Evolutionary conservation across 2,329 filamentous ascomycete species (phyloP).

Genomic region (Teratosphaeria viscida): DNA sequence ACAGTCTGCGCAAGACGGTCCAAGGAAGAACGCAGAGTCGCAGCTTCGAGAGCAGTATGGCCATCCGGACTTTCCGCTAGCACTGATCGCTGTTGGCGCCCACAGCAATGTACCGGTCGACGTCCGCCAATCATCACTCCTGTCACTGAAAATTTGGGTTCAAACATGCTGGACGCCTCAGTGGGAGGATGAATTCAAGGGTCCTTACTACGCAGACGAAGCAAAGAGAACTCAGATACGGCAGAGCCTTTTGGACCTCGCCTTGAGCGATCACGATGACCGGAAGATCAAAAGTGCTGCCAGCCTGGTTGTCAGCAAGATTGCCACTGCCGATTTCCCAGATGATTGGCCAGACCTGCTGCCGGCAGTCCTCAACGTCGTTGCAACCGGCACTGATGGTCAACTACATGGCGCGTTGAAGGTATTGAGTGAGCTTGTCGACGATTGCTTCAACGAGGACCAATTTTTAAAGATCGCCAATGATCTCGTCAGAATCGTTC

Average conservation of each 20-base stretch:
- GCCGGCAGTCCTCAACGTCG: slow-evolving; percentile 65
- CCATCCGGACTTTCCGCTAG: slow-evolving; percentile 62
- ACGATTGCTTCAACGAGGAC: slow-evolving; percentile 85
- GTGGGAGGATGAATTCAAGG: slow-evolving; percentile 56
- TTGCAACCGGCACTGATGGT: slow-evolving; percentile 62
- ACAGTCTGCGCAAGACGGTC: slow-evolving; percentile 62
- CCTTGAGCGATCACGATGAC: slow-evolving; percentile 61
- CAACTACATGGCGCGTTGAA: slow-evolving; percentile 84
- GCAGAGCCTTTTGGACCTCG: slow-evolving; percentile 64
- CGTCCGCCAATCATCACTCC: slow-evolving; percentile 73
- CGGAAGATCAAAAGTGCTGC: slow-evolving; percentile 83
- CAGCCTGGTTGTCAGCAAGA: slow-evolving; percentile 84
- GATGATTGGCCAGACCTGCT: slow-evolving; percentile 90
- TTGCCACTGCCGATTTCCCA: slow-evolving; percentile 85
- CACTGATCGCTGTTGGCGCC: slow-evolving; percentile 69
- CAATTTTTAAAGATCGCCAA: slow-evolving; percentile 88
- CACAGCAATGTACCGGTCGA: slow-evolving; percentile 62
- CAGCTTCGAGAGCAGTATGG: slow-evolving; percentile 63
- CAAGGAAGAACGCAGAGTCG: slow-evolving; percentile 77
- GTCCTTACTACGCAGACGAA: slow-evolving; percentile 55
- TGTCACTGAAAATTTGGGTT: slow-evolving; percentile 72
- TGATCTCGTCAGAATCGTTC: slow-evolving; percentile 74
- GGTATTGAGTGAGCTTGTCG: slow-evolving; percentile 80
- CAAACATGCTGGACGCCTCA: slow-evolving; percentile 72
- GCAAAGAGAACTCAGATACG: slow-evolving; percentile 64